Percentiles rank a stretch among this genome's conserved stretches.
Evolutionary conservation across 768 basidiomycete genomes (phyloP).

Genomic region (Leccinum ochraceum): DNA sequence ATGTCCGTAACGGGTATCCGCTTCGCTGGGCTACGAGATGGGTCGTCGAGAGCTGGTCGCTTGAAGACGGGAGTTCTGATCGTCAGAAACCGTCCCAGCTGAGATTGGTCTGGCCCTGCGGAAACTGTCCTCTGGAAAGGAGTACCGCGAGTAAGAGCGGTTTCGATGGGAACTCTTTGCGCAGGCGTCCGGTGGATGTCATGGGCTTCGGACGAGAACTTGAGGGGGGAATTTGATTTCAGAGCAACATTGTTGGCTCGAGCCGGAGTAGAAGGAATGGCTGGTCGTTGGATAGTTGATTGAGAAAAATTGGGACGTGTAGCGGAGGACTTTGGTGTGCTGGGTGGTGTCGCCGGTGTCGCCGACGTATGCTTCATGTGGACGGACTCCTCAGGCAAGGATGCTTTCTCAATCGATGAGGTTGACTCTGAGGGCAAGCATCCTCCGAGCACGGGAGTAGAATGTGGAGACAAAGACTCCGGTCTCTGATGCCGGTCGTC

Average conservation of each 20-base stretch:
- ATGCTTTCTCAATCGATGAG: conserved; percentile 16
- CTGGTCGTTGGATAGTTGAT: conserved; percentile 26
- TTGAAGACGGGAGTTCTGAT: conserved; percentile 39
- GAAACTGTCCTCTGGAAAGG: conserved; percentile 47
- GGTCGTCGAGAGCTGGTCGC: conserved; percentile 42
- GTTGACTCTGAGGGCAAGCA: conserved; percentile 28
- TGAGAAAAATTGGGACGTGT: conserved; percentile 20
- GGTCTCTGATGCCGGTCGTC: conserved; percentile 41
- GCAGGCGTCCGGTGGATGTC: conserved; percentile 59
- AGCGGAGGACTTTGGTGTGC: conserved; percentile 14
- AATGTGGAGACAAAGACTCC: conserved; percentile 61
- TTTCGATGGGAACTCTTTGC: conserved; percentile 57
- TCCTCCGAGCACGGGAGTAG: conserved; percentile 43
- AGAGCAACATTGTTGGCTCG: conserved; percentile 15
- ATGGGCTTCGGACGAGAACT: conserved; percentile 37
- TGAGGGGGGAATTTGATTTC: conserved; percentile 31
- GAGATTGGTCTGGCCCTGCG: conserved; percentile 22
- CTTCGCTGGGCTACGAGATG: conserved; percentile 37
- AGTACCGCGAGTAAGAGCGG: conserved; percentile 51
- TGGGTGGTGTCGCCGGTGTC: conserved; percentile 22
- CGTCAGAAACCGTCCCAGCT: conserved; percentile 15
- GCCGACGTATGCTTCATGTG: conserved; percentile 16
- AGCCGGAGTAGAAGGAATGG: conserved; percentile 32
- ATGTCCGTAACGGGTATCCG: conserved; percentile 33
- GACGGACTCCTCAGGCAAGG: conserved; percentile 7